Evolutionary conservation across 1,139 yeast genomes (phyloP), one percentile per base, ranked within the genome.

Genomic region (Candida freyschussii): DNA sequence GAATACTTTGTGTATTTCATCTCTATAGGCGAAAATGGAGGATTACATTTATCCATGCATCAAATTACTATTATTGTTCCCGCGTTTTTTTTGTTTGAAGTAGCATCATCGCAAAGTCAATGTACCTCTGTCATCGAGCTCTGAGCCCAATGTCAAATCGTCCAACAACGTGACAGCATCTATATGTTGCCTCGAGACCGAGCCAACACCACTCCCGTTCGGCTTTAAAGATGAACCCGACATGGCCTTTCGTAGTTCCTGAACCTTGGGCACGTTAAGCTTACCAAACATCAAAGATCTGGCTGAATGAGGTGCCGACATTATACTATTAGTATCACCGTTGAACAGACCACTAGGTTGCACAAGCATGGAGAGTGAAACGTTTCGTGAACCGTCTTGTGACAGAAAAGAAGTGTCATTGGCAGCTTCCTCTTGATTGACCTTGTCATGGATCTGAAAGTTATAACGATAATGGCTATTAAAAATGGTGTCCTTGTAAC

Each of bases 171-270:
- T 37, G 5, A 27, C 28, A 5, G 41, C 37, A 34, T 49, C 52
- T 1, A 46, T 43, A n/a, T 34, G 37, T 14, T 41, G 44, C 12
- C 27, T 36, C 1, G 38, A 20, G 5, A 40, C 33, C 4, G 26
- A 20, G 2, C 25, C 31, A 17, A 29, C 22, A 8, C 29, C 34
- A 19, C 22, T 30, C 8, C 27, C 31, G 13, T 27, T 26, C 14
- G 9, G 25, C 24, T 34, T 33, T 19, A 41, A 22, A 0, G 40
- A 39, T 20, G 36, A 34, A 19, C 55, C 63, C 21, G 53, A 44
- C 41, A 67, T 52, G n/a, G 57, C 59, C 29, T 62, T 69, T 41
- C 67, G 64, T 40, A 71, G 57, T 39, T 71, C 75, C n/a, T 66
- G 53, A 2, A 69, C 72, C 41, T 63, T 62, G 8, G 75, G 73